phyloP scores from a whole-genome alignment of 805 yeast species.

The Teunomyces tritomae region DNA sequence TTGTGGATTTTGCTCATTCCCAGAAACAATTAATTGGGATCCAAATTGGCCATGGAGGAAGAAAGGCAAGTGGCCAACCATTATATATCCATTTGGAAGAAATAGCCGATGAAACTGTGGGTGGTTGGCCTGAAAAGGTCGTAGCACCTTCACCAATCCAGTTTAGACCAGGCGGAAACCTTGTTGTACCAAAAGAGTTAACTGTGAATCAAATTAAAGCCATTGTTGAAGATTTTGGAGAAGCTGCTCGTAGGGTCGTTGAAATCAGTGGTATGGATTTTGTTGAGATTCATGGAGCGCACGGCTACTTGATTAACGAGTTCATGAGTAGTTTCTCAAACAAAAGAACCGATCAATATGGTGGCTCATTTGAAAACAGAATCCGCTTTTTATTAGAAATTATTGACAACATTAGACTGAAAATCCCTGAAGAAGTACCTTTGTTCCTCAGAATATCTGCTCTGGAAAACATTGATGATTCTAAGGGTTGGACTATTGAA shows the following conservation, averaged over 20 bases:
- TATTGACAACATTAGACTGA: constrained; percentile 50
- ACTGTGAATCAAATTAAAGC: constrained; percentile 39
- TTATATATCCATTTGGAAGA: constrained; percentile 26
- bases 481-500: constrained; percentile 41
- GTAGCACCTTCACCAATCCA: constrained; percentile 46
- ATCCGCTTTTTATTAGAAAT: constrained; percentile 43
- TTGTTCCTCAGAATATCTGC: constrained; percentile 49
- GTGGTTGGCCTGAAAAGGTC: constrained; percentile 44
- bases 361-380: constrained; percentile 45
- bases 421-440: constrained; percentile 40
- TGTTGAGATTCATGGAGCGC: constrained; percentile 42
- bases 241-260: constrained; percentile 23
- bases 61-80: constrained; percentile 35
- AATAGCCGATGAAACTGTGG: constrained; percentile 26
- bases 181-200: constrained; percentile 40
- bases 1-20: constrained; percentile 14
- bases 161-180: constrained; percentile 26
- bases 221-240: constrained; percentile 40
- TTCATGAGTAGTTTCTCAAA: constrained; percentile 35
- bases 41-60: constrained; percentile 16
- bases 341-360: constrained; percentile 41
- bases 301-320: constrained; percentile 40
- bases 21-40: constrained; percentile 11
- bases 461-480: constrained; percentile 35
- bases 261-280: constrained; percentile 41